Conservation (phyloP, 1,284 basidiomycete species). For the Mixia osmundae region DNA sequence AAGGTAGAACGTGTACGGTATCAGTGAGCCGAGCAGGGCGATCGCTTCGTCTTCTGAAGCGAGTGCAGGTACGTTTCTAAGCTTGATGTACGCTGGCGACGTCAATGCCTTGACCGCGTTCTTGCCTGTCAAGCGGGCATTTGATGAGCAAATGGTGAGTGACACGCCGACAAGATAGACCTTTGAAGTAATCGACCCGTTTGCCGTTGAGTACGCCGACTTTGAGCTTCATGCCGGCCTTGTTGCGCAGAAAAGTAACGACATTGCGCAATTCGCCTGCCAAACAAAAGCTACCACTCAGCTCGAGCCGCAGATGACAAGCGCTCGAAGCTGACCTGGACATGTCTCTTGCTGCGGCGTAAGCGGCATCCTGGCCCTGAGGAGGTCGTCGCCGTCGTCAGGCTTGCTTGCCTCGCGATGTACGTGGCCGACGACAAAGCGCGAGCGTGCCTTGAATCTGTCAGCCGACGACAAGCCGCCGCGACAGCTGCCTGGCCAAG, state of each 20-base stretch:
- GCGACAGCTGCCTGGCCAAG: too few relatives aligned
- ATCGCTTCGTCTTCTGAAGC: slow-evolving; percentile 53
- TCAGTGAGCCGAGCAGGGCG: slow-evolving; percentile 39
- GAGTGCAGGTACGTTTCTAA: slow-evolving; percentile 57
- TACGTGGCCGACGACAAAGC: too few relatives aligned
- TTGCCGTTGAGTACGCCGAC: slow-evolving; percentile 82
- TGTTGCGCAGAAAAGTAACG: slow-evolving; percentile 60
- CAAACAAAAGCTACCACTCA: too few relatives aligned
- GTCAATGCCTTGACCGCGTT: slow-evolving; percentile 73
- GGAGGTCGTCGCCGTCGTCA: too few relatives aligned
- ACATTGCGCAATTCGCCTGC: slow-evolving; percentile 32
- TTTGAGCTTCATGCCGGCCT: slow-evolving; percentile 66
- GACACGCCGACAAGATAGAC: slow-evolving; percentile 26
- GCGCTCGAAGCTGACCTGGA: too few relatives aligned
- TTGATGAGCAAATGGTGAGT: neutral
- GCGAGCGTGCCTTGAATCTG: too few relatives aligned
- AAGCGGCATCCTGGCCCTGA: too few relatives aligned
- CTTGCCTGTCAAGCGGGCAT: slow-evolving; percentile 36
- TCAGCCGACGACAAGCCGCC: too few relatives aligned
- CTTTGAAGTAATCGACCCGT: slow-evolving; percentile 94
- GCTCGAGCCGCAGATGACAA: too few relatives aligned
- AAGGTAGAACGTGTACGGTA: slow-evolving; percentile 62
- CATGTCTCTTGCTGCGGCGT: too few relatives aligned
- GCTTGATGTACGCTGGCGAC: slow-evolving; percentile 71
- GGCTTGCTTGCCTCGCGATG: too few relatives aligned